phyloP scores from a whole-genome alignment of 371 early-diverging fungal species.

The Actinomortierella wolfii region DNA sequence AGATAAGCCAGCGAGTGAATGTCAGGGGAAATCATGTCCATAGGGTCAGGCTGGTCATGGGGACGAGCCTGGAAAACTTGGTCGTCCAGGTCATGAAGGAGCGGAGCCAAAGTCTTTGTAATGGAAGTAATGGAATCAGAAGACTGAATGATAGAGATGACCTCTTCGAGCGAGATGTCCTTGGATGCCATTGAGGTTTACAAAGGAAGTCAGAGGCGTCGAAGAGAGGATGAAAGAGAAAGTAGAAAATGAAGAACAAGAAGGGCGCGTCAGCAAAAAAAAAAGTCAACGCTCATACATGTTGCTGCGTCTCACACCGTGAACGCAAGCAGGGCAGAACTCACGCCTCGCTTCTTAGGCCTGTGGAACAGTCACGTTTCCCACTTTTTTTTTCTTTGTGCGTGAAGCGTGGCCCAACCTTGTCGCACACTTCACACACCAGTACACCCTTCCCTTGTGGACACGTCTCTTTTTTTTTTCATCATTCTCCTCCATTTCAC shows the following conservation, averaged over 20 bases:
- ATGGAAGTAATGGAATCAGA: conserved; percentile 13
- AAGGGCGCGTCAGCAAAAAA: no score
- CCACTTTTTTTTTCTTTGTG: no score
- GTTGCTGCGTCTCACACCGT: no score
- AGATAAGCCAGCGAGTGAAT: conserved; percentile 61
- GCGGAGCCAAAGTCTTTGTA: conserved; percentile 25
- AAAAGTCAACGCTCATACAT: no score
- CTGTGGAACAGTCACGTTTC: no score
- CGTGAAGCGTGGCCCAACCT: no score
- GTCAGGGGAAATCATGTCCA: conserved; percentile 59
- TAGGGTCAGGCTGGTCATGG: conserved; percentile 56
- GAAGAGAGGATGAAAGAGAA: not conserved
- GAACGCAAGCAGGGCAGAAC: no score
- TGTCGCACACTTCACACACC: no score
- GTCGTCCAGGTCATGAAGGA: conserved; percentile 46
- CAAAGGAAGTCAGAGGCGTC: not conserved
- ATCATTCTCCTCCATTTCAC: no score
- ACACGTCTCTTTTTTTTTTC: no score
- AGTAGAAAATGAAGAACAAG: not conserved
- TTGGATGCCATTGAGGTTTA: conserved; percentile 23
- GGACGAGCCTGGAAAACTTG: conserved; percentile 44
- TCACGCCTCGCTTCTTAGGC: no score
- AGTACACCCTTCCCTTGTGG: no score
- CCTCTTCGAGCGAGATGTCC: conserved; percentile 48
- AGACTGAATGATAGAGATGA: conserved; percentile 49